Base-by-base conservation (phyloP, 768 basidiomycete species). In the Tricholoma sp. region DNA sequence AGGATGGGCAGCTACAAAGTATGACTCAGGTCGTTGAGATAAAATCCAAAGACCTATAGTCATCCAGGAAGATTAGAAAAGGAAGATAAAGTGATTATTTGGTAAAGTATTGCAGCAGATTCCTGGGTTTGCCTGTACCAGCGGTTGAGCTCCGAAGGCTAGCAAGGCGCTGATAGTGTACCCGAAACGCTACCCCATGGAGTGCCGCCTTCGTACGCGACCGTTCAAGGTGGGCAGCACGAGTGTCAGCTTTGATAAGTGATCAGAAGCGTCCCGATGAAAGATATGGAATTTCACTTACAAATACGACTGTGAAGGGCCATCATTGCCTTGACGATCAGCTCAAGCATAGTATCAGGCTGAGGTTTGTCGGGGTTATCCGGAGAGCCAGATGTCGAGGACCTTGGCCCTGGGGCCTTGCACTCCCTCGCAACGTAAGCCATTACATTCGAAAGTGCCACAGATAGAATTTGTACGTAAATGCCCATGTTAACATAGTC, bases 211-310 rank as follows among this genome's bases (percentile, higher is more conserved):
- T 92, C 4, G 83, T 79, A 56, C 86, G 79, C 2, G 89, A 89
- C 49, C 90, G 83, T 59, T 91, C 89, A 32, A 92, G 75, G 67
- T 88, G 82, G 1, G 85, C 83, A 24, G 86, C 88, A 47, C 88
- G 85, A 2, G 83, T 84, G 66, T 91, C 89, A 47, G 81, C 88
- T 89, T 57, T 11, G 43, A n/a, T 35, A 16, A 37, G 35, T 6
- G 9, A 11, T 55, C 9, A 46, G 7, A 10, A 41, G 24, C 12
- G 12, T 41, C 39, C n/a, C 11, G 19, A 18, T 14, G 5, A 24
- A 46, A 6, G 1, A 24, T 11, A 35, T 32, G 32, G 16, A 49
- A 45, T 19, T 22, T 16, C 19, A 74, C 84, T 56, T 54, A 89
- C 89, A 75, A 54, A 89, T 89, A 52, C 75, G 79, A 12, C 78